phyloP scores from a whole-genome alignment of 1,139 yeast genomes.

The Pichia sp. region DNA sequence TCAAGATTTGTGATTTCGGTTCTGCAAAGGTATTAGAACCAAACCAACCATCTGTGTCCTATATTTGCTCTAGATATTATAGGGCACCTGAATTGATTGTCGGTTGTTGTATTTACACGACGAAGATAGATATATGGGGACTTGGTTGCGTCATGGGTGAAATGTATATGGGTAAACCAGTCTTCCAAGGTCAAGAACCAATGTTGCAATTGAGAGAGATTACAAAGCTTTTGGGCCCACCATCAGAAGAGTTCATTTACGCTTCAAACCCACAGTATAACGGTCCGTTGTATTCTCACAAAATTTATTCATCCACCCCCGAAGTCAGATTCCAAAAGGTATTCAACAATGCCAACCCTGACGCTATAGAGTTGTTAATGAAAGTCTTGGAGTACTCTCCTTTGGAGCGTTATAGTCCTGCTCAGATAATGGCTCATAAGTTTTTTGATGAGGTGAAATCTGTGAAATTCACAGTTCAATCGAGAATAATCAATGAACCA shows the following conservation, averaged over 20 bases:
- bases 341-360: conserved; percentile 61
- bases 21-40: conserved; percentile 72
- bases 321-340: conserved; percentile 60
- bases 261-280: conserved; percentile 67
- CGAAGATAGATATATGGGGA: conserved; percentile 83
- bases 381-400: conserved; percentile 71
- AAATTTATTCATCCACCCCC: conserved; percentile 54
- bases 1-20: conserved; percentile 79
- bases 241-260: conserved; percentile 61
- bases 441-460: conserved; percentile 64
- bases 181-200: conserved; percentile 76
- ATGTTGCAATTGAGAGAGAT: conserved; percentile 70
- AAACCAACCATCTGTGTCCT: conserved; percentile 67
- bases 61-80: conserved; percentile 74
- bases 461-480: conserved; percentile 43
- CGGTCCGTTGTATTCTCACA: conserved; percentile 67
- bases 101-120: conserved; percentile 68
- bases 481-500: conserved; percentile 18
- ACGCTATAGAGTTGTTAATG: conserved; percentile 64
- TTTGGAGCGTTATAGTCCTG: conserved; percentile 56
- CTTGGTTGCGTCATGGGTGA: conserved; percentile 81
- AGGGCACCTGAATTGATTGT: conserved; percentile 79
- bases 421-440: conserved; percentile 60
- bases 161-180: conserved; percentile 74
- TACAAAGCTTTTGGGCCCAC: conserved; percentile 69